Conservation (phyloP, 192 early-diverging fungal genomes). For the Backusella parvicylindrica region DNA sequence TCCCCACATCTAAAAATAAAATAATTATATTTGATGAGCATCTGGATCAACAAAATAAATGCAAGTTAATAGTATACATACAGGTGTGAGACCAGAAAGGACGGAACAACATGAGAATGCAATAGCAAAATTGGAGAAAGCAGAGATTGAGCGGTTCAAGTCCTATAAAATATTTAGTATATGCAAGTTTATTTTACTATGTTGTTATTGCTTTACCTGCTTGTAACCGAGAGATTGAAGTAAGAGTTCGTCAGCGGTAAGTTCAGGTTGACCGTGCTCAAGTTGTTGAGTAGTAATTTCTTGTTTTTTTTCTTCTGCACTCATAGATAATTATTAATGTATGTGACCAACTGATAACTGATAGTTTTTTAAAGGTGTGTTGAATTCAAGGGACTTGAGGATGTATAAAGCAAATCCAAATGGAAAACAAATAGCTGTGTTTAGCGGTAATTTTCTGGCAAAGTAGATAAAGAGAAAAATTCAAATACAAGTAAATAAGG, state of each 20-base stretch:
- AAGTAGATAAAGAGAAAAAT: background rate
- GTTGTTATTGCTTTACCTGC: slow-evolving; percentile 17
- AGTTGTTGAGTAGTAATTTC: background rate
- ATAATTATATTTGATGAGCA: background rate
- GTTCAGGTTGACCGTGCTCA: background rate
- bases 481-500: background rate
- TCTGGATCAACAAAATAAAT: background rate
- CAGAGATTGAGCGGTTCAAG: slow-evolving; percentile 47
- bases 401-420: slow-evolving; percentile 3
- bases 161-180: slow-evolving; percentile 30
- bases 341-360: background rate
- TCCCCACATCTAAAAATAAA: slow-evolving; percentile 31
- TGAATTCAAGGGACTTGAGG: background rate
- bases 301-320: background rate
- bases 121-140: slow-evolving; percentile 52
- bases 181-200: background rate
- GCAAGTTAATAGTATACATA: background rate
- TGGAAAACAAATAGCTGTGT: background rate
- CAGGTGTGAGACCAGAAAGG: slow-evolving; percentile 47
- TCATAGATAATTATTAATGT: background rate
- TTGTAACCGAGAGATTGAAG: slow-evolving; percentile 28
- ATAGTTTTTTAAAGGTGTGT: background rate
- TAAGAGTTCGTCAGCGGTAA: slow-evolving; percentile 26
- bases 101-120: slow-evolving; percentile 53
- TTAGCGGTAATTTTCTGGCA: slow-evolving; percentile 3